Evolutionary conservation across 495 filamentous ascomycete species (phyloP).

Genomic region (Neurospora sp.): DNA sequence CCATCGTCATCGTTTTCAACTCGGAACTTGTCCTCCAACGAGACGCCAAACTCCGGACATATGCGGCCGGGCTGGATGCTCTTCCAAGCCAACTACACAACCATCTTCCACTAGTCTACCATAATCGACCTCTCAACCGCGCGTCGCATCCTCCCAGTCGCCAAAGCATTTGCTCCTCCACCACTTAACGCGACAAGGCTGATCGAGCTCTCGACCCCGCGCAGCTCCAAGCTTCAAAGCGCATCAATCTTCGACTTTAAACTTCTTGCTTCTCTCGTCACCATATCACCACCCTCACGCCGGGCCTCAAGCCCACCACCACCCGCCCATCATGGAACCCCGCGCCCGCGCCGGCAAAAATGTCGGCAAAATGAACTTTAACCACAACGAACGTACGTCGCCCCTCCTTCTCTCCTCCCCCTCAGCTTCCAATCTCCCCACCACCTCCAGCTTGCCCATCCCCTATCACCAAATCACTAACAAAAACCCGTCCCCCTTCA

Average conservation of each 20-base stretch:
- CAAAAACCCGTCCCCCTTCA: neutral
- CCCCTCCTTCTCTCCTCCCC: neutral
- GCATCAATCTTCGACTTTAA: neutral
- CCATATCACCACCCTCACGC: neutral
- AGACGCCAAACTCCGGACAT: neutral
- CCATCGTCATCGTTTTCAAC: neutral
- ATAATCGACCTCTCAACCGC: neutral
- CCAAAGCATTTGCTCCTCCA: neutral
- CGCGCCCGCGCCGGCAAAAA: slow-evolving; percentile 69
- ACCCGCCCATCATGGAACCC: slow-evolving; percentile 48
- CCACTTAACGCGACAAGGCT: neutral
- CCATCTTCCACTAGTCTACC: neutral
- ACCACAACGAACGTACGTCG: slow-evolving; percentile 60
- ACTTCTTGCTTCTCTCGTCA: neutral
- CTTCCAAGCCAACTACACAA: neutral
- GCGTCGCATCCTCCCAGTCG: neutral
- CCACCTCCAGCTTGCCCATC: too few species aligned
- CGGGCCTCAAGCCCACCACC: neutral
- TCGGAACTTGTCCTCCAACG: neutral
- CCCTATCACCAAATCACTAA: too few species aligned
- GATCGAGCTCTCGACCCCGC: neutral
- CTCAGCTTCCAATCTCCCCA: too few species aligned
- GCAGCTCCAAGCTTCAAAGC: neutral
- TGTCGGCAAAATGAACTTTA: slow-evolving; percentile 84
- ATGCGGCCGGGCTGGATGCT: neutral